Base-by-base conservation (phyloP, 768 basidiomycete species). In the Hortiboletus flavorubellus region DNA sequence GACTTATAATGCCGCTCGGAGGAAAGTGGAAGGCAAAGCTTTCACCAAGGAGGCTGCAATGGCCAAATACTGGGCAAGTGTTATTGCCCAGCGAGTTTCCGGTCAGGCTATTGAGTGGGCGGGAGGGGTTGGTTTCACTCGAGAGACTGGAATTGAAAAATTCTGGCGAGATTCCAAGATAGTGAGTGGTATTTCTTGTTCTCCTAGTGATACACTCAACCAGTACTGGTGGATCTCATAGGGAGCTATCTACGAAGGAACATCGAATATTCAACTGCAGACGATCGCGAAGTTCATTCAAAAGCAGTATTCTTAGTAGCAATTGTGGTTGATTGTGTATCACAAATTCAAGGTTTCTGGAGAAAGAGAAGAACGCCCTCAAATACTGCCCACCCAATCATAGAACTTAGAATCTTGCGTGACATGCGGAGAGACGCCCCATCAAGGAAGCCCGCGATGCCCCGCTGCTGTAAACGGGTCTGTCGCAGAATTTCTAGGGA, bases 101-200 rank as follows among this genome's bases (percentile, higher is more conserved):
- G 93, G 96, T 8, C 74, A 79, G 41, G 96, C 96, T 16, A 98
- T 98, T 59, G 96, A 98, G 71, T 98, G 95, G 96, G 85, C 87
- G 1, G 97, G 94, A 40, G 95, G 94, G 1, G 80, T 93, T 46
- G 96, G 93, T 0, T 95, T 91, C 73, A 96, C 93, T 50, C 75
- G 93, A 49, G 94, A 98, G 75, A 91, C 91, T 1, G 94, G 93
- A 4, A 89, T 98, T 59, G 97, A 98, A 77, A 98, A 98, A 76
- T 96, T 76, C 68, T 96, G 92, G 92, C 76, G 96, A 56, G 96
- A 98, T 72, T 94, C 93, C 7, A 98, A 97, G 80, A 95, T 96
- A 64, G 91, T 91, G 63, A 75, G 88, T 78, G 39, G 12, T 40
- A 41, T 21, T 33, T 4, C 38, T 52, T 1, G 50, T 46, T 18